Evolutionary conservation across 371 early-diverging fungal genomes (phyloP).

Genomic region (Batkoa obscura): DNA sequence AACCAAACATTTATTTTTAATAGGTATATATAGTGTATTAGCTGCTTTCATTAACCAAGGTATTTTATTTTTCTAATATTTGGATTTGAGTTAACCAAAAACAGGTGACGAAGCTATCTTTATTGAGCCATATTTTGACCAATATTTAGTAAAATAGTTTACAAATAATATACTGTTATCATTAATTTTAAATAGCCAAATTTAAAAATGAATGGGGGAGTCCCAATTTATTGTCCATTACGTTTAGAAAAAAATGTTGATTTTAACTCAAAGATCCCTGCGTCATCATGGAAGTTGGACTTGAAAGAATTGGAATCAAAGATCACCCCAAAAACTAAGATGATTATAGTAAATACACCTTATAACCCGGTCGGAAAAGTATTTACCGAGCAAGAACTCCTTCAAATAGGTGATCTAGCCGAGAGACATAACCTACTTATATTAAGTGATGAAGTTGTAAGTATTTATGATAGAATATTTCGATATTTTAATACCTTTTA

Average conservation of each 20-base stretch:
- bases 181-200: slow-evolving; percentile 27
- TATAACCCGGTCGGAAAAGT: slow-evolving; percentile 89
- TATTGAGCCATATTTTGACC: slow-evolving; percentile 90
- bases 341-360: slow-evolving; percentile 86
- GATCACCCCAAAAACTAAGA: slow-evolving; percentile 59
- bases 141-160: slow-evolving; percentile 49
- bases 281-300: slow-evolving; percentile 70
- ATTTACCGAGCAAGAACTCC: slow-evolving; percentile 60
- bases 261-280: slow-evolving; percentile 21
- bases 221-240: slow-evolving; percentile 68
- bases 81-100: no score
- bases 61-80: no score
- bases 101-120: slow-evolving; percentile 62
- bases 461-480: neutral
- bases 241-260: slow-evolving; percentile 26
- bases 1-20: no score
- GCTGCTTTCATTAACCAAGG: slow-evolving; percentile 1
- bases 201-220: slow-evolving; percentile 76
- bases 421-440: slow-evolving; percentile 67
- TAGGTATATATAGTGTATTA: slow-evolving; percentile 1
- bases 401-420: slow-evolving; percentile 59
- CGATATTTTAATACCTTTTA: slow-evolving; percentile 9
- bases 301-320: slow-evolving; percentile 57
- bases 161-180: no score
- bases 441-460: slow-evolving; percentile 79